Evolutionary conservation across 2,329 filamentous ascomycete species (phyloP).

Genomic region (Rhinocladiella mackenziei): DNA sequence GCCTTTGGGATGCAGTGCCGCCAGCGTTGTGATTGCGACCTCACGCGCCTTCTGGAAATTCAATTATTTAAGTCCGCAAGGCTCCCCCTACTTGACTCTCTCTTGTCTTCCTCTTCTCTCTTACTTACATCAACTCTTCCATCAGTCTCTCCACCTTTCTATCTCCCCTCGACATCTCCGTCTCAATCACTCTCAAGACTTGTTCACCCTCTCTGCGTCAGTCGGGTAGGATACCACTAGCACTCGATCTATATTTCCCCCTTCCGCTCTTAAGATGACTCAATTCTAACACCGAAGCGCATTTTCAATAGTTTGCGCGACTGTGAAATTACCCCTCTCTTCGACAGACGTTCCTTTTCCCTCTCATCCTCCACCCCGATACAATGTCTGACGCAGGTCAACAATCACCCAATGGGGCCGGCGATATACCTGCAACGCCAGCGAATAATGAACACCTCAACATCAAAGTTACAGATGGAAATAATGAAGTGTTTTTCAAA

Average conservation of each 20-base stretch:
- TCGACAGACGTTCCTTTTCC: neutral
- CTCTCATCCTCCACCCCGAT: neutral
- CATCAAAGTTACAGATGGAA: constrained; percentile 99
- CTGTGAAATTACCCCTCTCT: too few relatives aligned
- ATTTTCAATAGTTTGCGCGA: too few relatives aligned
- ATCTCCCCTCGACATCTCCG: neutral
- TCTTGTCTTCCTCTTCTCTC: neutral
- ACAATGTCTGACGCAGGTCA: constrained; percentile 29
- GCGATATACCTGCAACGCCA: constrained; percentile 27
- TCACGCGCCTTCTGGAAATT: too few relatives aligned
- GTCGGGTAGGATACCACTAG: too few relatives aligned
- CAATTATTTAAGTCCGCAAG: neutral
- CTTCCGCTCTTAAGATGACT: too few relatives aligned
- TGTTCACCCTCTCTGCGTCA: too few relatives aligned
- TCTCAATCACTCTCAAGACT: neutral
- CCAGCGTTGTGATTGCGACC: too few relatives aligned
- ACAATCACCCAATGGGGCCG: constrained; percentile 27
- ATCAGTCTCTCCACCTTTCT: neutral
- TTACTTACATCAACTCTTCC: neutral
- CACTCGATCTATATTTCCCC: too few relatives aligned
- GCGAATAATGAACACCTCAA: constrained; percentile 77
- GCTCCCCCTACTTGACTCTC: neutral
- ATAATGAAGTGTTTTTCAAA: constrained; percentile 99
- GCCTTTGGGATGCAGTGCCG: too few relatives aligned
- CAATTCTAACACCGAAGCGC: too few relatives aligned